Evolutionary conservation across 2,329 filamentous ascomycete genomes (phyloP), one percentile per base, ranked within the genome.

Genomic region (Cryphonectria parasitica): DNA sequence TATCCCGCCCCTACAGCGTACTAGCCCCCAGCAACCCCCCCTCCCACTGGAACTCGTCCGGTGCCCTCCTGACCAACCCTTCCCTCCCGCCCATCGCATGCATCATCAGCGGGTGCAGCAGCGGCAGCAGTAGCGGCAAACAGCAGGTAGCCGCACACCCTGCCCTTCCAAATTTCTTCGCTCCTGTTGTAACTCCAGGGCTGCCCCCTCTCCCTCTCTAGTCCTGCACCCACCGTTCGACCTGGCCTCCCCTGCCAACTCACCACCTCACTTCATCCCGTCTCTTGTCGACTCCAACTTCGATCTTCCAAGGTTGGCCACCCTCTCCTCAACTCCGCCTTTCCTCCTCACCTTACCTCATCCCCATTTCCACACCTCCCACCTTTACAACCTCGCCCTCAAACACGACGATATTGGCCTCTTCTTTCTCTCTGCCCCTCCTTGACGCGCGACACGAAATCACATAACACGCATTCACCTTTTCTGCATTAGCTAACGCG

Each of bases 181-280:
- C 28, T 36, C 28, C 56, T 60, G 25, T n/a, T 54, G 49, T 28
- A 28, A 54, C 49, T 28, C 6, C 34, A 61, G 58, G 43, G 39
- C 63, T 22, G 11, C n/a, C 36, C 39, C 22, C 39, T n/a, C 39
- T n/a, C 39, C 36, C 25, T 10, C 4, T 49, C 41, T 7, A 11
- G 52, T n/a, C 62, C 41, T 49, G 8, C 62, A 31, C 36, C 36
- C n/a, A 31, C 13, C 7, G 15, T 25, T 10, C 22, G n/a, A 11
- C 41, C 62, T 52, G 25, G 25, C 36, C 63, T 31, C 43, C 63
- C 36, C 63, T 65, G 63, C 63, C 63, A 65, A 65, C 63, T 54
- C 63, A 65, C 25, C 63, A 65, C 43, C 63, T 52, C 43, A 31
- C 41, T 52, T 65, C 28, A 11, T 65, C 63, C 63, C 28, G 31